These are phyloP conservation scores for Obba rivulosa DNA, from an alignment of 768 basidiomycete genomes.

Conservation along the genomic window DNA sequence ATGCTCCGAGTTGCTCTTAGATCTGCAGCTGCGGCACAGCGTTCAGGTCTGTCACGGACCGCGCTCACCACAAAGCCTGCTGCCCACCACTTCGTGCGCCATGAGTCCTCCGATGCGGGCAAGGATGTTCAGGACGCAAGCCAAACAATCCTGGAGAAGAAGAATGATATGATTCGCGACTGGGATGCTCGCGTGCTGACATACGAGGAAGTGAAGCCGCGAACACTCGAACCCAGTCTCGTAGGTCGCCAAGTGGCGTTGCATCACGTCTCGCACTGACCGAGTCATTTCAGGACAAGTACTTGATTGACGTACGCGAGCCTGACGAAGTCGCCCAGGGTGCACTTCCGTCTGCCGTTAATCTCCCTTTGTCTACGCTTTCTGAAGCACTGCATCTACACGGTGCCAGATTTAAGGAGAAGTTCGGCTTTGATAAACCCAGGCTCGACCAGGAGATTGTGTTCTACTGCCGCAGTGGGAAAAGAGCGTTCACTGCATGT, in stretches of 20 bases:
- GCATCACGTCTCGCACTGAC: background rate
- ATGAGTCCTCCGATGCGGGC: conserved; percentile 1
- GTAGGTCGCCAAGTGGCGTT: conserved; percentile 40
- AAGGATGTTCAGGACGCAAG: conserved; percentile 2
- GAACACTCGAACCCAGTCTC: conserved; percentile 67
- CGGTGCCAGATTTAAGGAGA: conserved; percentile 50
- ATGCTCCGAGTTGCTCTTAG: conserved; percentile 18
- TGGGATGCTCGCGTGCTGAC: conserved; percentile 72
- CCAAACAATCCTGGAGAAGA: conserved; percentile 28
- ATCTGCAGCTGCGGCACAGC: conserved; percentile 1
- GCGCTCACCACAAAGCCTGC: background rate
- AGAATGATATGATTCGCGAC: conserved; percentile 48
- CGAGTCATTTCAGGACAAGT: conserved; percentile 47
- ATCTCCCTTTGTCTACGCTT: conserved; percentile 80
- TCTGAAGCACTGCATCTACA: conserved; percentile 56
- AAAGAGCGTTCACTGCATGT: conserved; percentile 73
- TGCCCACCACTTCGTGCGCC: conserved; percentile 2
- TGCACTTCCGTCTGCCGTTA: conserved; percentile 88
- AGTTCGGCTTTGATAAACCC: conserved; percentile 74
- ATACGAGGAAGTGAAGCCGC: conserved; percentile 80
- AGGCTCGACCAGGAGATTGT: conserved; percentile 65
- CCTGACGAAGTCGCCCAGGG: conserved; percentile 88
- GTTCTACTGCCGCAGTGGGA: conserved; percentile 90
- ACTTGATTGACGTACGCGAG: conserved; percentile 89
- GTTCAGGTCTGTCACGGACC: background rate